A percentile compares a stretch with the other conserved stretches of the same genome.
phyloP scores from a whole-genome alignment of 345 rosid genomes.

The Pugionium cornutum region DNA sequence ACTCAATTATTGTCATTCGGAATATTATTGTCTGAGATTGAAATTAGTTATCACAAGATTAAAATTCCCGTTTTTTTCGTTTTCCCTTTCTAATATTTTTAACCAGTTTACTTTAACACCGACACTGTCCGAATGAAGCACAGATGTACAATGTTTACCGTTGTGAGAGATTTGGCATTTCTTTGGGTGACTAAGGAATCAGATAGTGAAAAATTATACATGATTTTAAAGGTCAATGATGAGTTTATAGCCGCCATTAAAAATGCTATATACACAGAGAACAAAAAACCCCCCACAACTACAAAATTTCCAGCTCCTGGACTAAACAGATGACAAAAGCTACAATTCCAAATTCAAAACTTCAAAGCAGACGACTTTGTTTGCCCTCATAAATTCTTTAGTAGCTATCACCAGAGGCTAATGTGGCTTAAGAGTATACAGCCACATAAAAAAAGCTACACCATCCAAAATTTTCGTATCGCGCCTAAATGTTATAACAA shows the following conservation, averaged over 20 bases:
- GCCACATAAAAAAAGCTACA: neutral
- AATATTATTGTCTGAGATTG: neutral
- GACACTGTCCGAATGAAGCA: neutral
- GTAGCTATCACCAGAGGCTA: too few species aligned
- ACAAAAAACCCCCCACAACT: neutral
- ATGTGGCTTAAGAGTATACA: too few species aligned
- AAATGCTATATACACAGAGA: slow-evolving; percentile 8
- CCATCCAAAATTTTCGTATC: neutral
- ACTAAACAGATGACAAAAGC: neutral
- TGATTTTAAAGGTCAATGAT: neutral
- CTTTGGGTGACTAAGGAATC: neutral
- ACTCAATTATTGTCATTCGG: neutral
- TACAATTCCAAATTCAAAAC: neutral
- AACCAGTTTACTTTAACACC: neutral
- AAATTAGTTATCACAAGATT: neutral
- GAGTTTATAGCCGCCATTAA: neutral
- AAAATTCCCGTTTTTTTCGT: neutral
- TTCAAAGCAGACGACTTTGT: too few species aligned
- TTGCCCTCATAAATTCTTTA: too few species aligned
- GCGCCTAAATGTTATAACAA: neutral
- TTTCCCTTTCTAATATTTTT: neutral
- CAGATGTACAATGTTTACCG: neutral
- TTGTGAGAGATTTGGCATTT: neutral
- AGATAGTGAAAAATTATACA: slow-evolving; percentile 1
- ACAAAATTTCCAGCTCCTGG: neutral